Conservation (phyloP, 805 yeast genomes). For the Citeromyces matritensis region DNA sequence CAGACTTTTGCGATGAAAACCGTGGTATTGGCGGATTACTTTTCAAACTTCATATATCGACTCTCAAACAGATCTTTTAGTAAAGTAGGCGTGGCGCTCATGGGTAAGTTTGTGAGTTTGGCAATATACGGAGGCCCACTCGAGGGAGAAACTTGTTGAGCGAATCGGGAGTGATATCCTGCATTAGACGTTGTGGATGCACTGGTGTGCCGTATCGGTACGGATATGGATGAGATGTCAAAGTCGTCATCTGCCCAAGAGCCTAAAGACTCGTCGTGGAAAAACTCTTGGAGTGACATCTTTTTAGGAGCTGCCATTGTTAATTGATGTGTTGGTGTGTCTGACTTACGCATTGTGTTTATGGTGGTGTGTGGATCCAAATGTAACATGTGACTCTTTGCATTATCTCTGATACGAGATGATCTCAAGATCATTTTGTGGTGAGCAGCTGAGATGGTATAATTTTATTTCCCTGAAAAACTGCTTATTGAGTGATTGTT, state of each 20-base stretch:
- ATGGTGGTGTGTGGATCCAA: no score
- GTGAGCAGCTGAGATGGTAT: no score
- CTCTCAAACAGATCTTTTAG: slow-evolving; percentile 48
- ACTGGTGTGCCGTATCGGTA: slow-evolving; percentile 14
- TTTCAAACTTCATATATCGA: slow-evolving; percentile 39
- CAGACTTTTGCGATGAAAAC: no score
- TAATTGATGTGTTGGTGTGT: no score
- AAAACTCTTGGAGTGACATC: slow-evolving; percentile 29
- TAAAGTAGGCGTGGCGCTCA: slow-evolving; percentile 30
- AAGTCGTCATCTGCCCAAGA: slow-evolving; percentile 65
- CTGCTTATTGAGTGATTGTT: no score
- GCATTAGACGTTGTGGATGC: slow-evolving; percentile 1
- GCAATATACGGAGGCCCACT: slow-evolving; percentile 47
- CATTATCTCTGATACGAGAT: no score
- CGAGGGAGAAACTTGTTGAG: slow-evolving; percentile 1
- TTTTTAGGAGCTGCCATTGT: slow-evolving; percentile 17
- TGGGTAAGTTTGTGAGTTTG: slow-evolving; percentile 46
- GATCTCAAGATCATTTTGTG: no score
- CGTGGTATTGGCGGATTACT: no score
- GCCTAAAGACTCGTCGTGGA: slow-evolving; percentile 26
- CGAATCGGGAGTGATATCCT: neutral
- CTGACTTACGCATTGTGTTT: no score
- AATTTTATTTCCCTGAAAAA: no score
- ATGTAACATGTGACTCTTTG: no score
- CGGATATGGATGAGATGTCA: slow-evolving; percentile 44